Percentiles rank a stretch among this genome's conserved stretches.
These are phyloP conservation scores for Waltergamsia citrina DNA, from an alignment of 2,329 filamentous ascomycete genomes.

Conservation along the genomic window DNA sequence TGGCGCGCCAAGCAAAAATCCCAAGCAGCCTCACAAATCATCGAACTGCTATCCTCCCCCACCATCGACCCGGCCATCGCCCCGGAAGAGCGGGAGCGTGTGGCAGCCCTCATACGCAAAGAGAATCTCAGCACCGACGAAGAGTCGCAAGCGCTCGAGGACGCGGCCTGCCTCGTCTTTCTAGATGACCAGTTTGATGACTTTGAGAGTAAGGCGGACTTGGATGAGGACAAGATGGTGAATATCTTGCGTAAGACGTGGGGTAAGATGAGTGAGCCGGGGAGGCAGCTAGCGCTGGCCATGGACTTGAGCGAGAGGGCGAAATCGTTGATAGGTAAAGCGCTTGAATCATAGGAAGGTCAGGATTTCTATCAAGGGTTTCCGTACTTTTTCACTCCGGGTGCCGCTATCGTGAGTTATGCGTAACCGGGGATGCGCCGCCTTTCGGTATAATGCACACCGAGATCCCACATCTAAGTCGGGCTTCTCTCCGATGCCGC, in stretches of 20 bases:
- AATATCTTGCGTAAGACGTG: constrained; percentile 64
- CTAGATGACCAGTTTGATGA: constrained; percentile 78
- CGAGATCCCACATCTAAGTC: no score
- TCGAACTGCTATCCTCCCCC: constrained; percentile 38
- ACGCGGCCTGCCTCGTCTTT: constrained; percentile 81
- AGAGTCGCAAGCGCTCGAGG: constrained; percentile 70
- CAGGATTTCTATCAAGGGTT: constrained; percentile 1
- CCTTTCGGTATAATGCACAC: no score
- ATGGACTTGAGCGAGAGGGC: constrained; percentile 57
- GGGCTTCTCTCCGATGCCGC: no score
- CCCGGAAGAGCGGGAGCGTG: constrained; percentile 44
- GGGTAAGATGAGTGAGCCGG: constrained; percentile 61
- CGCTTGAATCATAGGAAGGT: constrained; percentile 28
- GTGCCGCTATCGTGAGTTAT: no score
- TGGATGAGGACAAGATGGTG: constrained; percentile 70
- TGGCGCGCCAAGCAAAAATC: constrained; percentile 70
- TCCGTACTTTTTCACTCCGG: no score
- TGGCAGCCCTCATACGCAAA: constrained; percentile 69
- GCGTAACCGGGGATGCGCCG: no score
- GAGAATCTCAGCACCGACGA: constrained; percentile 52
- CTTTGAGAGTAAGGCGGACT: constrained; percentile 57
- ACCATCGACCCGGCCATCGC: constrained; percentile 26
- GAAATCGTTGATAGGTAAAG: constrained; percentile 52
- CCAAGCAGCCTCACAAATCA: constrained; percentile 45
- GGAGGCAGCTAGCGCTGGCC: constrained; percentile 52